Conservation (phyloP, 176 grass and related monocot genomes). For the Carex parvula region DNA sequence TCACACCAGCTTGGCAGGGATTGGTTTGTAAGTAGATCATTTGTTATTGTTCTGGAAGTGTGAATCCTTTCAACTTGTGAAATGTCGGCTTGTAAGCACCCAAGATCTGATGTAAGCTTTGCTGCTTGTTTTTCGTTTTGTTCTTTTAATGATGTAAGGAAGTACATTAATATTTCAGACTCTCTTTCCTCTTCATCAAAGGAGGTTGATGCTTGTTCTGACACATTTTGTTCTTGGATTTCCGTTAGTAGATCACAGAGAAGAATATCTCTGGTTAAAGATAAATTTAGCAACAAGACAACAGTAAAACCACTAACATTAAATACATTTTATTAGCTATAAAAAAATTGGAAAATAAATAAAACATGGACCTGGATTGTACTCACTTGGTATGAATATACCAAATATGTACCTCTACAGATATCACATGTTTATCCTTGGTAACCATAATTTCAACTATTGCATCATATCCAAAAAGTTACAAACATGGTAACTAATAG, state of each 20-base stretch:
- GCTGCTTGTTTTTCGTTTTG: constrained; percentile 70
- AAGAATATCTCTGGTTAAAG: constrained; percentile 66
- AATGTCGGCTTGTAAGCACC: constrained; percentile 64
- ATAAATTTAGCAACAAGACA: constrained; percentile 31
- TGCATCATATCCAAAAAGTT: background rate
- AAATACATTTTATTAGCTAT: background rate
- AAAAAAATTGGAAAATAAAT: background rate
- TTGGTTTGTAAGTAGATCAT: constrained; percentile 37
- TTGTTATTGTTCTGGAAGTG: constrained; percentile 14
- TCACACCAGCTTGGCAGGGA: constrained; percentile 43
- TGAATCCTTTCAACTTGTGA: constrained; percentile 59
- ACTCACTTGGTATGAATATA: background rate
- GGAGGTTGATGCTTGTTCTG: constrained; percentile 42
- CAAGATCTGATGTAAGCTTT: constrained; percentile 58
- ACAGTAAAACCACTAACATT: constrained; percentile 24
- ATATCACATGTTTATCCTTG: background rate
- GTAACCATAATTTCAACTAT: background rate
- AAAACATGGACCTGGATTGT: background rate
- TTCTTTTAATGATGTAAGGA: constrained; percentile 72
- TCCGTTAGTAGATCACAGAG: constrained; percentile 69
- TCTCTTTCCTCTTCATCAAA: constrained; percentile 67
- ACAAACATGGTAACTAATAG: background rate
- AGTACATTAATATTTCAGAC: constrained; percentile 56
- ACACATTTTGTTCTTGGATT: constrained; percentile 43
- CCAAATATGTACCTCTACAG: background rate